These are phyloP conservation scores for Dactylellina sp. DNA, from an alignment of 2,329 filamentous ascomycete species.

Conservation along the genomic window DNA sequence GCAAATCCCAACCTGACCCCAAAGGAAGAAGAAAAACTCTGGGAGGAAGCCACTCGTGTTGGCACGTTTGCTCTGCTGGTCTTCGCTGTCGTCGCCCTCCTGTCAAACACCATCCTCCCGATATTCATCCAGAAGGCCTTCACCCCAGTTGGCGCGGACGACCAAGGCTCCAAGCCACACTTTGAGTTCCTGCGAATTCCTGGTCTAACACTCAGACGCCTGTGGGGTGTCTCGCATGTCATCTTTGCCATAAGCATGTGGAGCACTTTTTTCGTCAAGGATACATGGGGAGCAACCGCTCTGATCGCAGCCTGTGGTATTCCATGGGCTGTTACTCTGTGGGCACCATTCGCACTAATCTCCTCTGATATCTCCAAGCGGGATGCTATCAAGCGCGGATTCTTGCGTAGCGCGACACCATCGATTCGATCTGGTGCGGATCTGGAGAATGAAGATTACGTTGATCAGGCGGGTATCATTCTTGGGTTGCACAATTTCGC, in stretches of 20 bases:
- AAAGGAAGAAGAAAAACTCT: conserved; percentile 79
- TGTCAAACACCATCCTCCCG: conserved; percentile 83
- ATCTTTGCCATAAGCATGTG: conserved; percentile 85
- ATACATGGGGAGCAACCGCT: conserved; percentile 77
- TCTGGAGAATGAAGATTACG: conserved; percentile 39
- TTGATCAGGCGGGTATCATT: conserved; percentile 84
- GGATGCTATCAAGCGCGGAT: conserved; percentile 72
- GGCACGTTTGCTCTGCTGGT: conserved; percentile 90
- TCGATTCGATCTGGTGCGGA: conserved; percentile 27
- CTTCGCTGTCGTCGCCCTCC: conserved; percentile 85
- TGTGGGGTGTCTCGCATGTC: conserved; percentile 87
- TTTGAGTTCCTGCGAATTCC: conserved; percentile 78
- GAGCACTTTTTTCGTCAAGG: conserved; percentile 81
- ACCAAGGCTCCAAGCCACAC: conserved; percentile 63
- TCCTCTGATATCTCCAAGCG: conserved; percentile 89
- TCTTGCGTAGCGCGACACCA: conserved; percentile 32
- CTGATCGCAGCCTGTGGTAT: conserved; percentile 86
- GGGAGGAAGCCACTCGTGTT: conserved; percentile 85
- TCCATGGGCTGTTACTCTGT: conserved; percentile 91
- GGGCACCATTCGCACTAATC: conserved; percentile 96
- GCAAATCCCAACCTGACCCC: conserved; percentile 81
- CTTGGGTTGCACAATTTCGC: conserved; percentile 96
- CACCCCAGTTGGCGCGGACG: conserved; percentile 62
- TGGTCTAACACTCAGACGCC: conserved; percentile 84
- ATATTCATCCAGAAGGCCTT: conserved; percentile 88